Evolutionary conservation across 2,329 filamentous ascomycete genomes (phyloP).

Genomic region (Colletotrichum tabaci): DNA sequence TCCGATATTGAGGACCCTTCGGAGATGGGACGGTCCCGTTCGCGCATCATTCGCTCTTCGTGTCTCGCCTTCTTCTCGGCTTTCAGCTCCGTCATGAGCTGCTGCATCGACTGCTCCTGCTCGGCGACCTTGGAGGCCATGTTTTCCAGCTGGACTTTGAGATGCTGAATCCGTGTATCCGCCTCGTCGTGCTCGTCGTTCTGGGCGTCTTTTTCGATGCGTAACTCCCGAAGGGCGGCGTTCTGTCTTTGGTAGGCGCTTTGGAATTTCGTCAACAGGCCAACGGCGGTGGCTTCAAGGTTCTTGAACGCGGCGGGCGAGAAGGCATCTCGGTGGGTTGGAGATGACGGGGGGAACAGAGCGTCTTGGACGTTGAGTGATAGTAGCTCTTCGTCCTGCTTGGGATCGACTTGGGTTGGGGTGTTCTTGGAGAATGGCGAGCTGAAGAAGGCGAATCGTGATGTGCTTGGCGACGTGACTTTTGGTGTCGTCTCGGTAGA

Average conservation of each 20-base stretch:
- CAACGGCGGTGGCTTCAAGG: conserved; percentile 70
- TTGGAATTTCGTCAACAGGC: conserved; percentile 70
- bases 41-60: conserved; percentile 54
- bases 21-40: conserved; percentile 49
- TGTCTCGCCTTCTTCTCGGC: conserved; percentile 64
- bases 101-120: conserved; percentile 66
- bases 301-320: conserved; percentile 74
- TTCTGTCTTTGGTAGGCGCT: conserved; percentile 70
- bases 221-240: conserved; percentile 64
- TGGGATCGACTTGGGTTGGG: conserved; percentile 44
- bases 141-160: conserved; percentile 73
- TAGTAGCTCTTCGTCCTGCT: conserved; percentile 67
- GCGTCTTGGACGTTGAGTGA: conserved; percentile 69
- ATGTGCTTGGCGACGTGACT: conserved; percentile 50
- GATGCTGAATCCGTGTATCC: conserved; percentile 63
- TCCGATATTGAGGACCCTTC: conserved; percentile 64
- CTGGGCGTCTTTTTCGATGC: conserved; percentile 67
- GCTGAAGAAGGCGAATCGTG: conserved; percentile 63
- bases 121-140: conserved; percentile 69
- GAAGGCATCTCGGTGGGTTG: conserved; percentile 64
- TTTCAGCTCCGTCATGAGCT: conserved; percentile 65
- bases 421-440: conserved; percentile 59
- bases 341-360: conserved; percentile 64
- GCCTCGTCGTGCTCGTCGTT: conserved; percentile 71
- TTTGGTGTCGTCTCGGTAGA: conserved; percentile 52